Evolutionary conservation across 2,329 filamentous ascomycete species (phyloP).

Genomic region (Onygenales sp.): DNA sequence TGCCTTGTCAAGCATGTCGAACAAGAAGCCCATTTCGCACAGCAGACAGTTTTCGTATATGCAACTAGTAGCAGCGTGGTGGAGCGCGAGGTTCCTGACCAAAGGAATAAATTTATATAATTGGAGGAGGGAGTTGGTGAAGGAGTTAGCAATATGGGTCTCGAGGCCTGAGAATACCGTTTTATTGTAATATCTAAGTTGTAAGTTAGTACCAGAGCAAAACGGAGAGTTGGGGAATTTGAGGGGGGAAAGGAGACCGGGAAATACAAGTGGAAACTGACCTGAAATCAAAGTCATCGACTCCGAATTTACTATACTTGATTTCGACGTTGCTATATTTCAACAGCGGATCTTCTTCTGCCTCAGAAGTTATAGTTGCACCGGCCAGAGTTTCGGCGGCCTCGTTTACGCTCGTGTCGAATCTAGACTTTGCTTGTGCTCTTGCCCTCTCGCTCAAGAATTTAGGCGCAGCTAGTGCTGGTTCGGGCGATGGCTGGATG

Average conservation of each 20-base stretch:
- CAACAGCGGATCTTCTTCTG: slow-evolving; percentile 71
- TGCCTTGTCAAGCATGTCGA: slow-evolving; percentile 97
- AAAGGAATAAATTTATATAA: slow-evolving; percentile 84
- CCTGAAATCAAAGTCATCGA: slow-evolving; percentile 99
- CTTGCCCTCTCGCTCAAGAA: slow-evolving; percentile 91
- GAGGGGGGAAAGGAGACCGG: slow-evolving; percentile 61
- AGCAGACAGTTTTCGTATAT: slow-evolving; percentile 74
- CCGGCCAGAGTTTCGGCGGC: slow-evolving; percentile 57
- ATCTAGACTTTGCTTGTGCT: slow-evolving; percentile 41
- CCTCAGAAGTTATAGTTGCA: slow-evolving; percentile 58
- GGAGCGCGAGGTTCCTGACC: slow-evolving; percentile 75
- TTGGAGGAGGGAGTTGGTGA: slow-evolving; percentile 85
- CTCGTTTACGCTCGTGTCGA: slow-evolving; percentile 40
- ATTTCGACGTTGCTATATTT: slow-evolving; percentile 95
- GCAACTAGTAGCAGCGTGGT: slow-evolving; percentile 80
- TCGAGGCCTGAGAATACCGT: slow-evolving; percentile 86
- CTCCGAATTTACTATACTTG: slow-evolving; percentile 96
- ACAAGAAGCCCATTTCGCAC: slow-evolving; percentile 89
- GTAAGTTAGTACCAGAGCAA: slow-evolving; percentile 59
- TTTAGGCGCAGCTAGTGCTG: slow-evolving; percentile 65
- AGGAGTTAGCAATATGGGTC: slow-evolving; percentile 94
- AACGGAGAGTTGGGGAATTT: slow-evolving; percentile 30
- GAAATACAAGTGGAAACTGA: slow-evolving; percentile 57
- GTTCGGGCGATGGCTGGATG: slow-evolving; percentile 48
- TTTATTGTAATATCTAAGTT: slow-evolving; percentile 77